Base-by-base conservation (phyloP, 352 stramenopile species). In the Thalassiosira gravida region DNA sequence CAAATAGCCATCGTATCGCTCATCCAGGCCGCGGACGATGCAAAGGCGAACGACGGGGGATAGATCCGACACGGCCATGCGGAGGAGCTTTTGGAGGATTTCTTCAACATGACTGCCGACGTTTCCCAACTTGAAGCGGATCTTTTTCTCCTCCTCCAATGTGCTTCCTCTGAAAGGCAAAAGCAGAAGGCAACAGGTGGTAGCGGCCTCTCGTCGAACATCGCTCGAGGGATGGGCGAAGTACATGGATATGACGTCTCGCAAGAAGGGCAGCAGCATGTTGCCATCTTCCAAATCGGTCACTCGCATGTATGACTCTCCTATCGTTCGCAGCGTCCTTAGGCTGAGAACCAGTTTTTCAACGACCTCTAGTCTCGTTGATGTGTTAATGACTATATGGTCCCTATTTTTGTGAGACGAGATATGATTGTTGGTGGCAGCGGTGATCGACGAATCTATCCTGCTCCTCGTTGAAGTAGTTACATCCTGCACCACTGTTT, bases 231-330 rank as follows among this genome's bases (percentile, higher is more conserved):
- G 87, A 67, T 98, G 96, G 30, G 91, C 93, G 29, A 98, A 82
- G 74, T 98, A 98, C 32, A 95, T 74, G 0, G 94, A 86, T 35
- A 98, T 95, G 29, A 97, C 96, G 75, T 98, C 94, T 18, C 95
- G 91, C 13, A 98, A 94, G 84, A 98, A 98, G 6, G 96, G 96
- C 44, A 99, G 78, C 5, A 99, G 80, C 56, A 95, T 96, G 52
- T 98, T 95, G 11, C 94, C 92, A 58, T 93, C 94, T 61, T 97
- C 96, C 64, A 95, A 91, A 46, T 76, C 81, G 42, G 74, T 77
- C 11, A 87, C 61, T 72, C 68, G 74, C 44, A 86, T 85, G 64
- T 82, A 83, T 14, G 67, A 80, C 30, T 87, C 84, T n/a, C 88
- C 82, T 79, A 99, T 98, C 57, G 92, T 96, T 65, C 95, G 95